phyloP scores from a whole-genome alignment of 306 rosid genomes.

The Gillenia trifoliata region DNA sequence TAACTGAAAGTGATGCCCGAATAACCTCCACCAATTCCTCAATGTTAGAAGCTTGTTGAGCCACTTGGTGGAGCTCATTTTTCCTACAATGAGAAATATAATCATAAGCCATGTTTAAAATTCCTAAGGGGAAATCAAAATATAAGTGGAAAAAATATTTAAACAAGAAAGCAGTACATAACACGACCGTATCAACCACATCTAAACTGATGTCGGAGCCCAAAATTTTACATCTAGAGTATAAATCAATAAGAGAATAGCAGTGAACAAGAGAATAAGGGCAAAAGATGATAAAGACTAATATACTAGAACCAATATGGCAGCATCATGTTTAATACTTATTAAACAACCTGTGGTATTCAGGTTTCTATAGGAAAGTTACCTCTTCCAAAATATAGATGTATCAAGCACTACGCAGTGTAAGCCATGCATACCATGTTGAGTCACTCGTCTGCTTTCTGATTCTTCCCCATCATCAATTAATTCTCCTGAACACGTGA shows the following conservation, averaged over 20 bases:
- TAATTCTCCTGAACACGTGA: constrained; percentile 81
- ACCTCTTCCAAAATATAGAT: constrained; percentile 88
- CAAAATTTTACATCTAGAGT: not conserved
- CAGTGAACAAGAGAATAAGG: constrained; percentile 20
- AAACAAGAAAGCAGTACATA: not conserved
- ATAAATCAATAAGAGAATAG: not conserved
- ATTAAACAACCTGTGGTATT: constrained; percentile 1
- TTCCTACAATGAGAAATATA: constrained; percentile 51
- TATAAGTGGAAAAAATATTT: not conserved
- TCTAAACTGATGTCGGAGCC: constrained; percentile 7
- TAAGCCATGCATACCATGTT: constrained; percentile 54
- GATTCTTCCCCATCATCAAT: constrained; percentile 37
- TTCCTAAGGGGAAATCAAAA: not conserved
- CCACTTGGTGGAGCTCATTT: constrained; percentile 91
- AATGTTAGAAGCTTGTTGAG: constrained; percentile 94
- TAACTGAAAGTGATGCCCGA: constrained; percentile 72
- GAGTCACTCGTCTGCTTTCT: constrained; percentile 28
- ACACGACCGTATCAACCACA: constrained; percentile 15
- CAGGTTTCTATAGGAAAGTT: constrained; percentile 32
- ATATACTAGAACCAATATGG: constrained; percentile 1
- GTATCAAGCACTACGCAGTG: constrained; percentile 83
- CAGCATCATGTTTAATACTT: not conserved
- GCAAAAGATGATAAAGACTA: not conserved
- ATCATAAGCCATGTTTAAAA: not conserved
- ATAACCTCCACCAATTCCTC: constrained; percentile 87